Percentiles rank a stretch among this genome's conserved stretches.
phyloP scores from a whole-genome alignment of 768 basidiomycete genomes.

The Russula vinacea region DNA sequence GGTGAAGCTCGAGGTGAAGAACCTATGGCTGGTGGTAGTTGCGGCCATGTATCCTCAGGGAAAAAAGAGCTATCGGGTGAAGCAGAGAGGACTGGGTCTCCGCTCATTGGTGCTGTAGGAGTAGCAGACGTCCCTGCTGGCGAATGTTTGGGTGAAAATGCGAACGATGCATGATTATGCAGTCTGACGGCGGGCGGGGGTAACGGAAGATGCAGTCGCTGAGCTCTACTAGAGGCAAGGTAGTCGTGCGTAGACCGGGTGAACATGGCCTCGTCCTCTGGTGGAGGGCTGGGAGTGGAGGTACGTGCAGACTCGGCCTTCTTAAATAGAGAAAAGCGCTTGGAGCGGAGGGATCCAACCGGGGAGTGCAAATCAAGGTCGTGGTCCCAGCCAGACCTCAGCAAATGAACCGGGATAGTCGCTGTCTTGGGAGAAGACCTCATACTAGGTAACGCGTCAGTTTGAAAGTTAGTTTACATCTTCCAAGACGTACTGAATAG shows the following conservation, averaged over 20 bases:
- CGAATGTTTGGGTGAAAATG: neutral
- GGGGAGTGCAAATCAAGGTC: constrained; percentile 23
- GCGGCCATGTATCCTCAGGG: constrained; percentile 20
- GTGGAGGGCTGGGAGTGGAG: constrained; percentile 18
- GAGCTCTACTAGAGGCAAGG: constrained; percentile 22
- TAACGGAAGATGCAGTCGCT: constrained; percentile 18
- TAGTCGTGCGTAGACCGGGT: constrained; percentile 19
- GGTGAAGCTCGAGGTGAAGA: neutral
- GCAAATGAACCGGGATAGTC: constrained; percentile 21
- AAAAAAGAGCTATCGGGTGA: constrained; percentile 17
- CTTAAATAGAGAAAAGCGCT: constrained; percentile 14
- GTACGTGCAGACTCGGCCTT: constrained; percentile 13
- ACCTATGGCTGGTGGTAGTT: constrained; percentile 7
- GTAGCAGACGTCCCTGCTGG: neutral
- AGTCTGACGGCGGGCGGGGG: constrained; percentile 15
- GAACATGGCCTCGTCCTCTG: constrained; percentile 20
- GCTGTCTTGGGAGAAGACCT: constrained; percentile 9
- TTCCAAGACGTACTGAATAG: constrained; percentile 25
- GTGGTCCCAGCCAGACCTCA: constrained; percentile 29
- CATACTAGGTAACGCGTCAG: constrained; percentile 10
- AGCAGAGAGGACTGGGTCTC: constrained; percentile 4
- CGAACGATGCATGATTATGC: neutral
- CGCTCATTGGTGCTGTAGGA: neutral
- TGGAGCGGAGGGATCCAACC: constrained; percentile 11
- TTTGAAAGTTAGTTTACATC: neutral